Percentiles rank a stretch among this genome's conserved stretches.
These are phyloP conservation scores for Candida silvicultrix DNA, from an alignment of 805 yeast species.

Conservation along the genomic window DNA sequence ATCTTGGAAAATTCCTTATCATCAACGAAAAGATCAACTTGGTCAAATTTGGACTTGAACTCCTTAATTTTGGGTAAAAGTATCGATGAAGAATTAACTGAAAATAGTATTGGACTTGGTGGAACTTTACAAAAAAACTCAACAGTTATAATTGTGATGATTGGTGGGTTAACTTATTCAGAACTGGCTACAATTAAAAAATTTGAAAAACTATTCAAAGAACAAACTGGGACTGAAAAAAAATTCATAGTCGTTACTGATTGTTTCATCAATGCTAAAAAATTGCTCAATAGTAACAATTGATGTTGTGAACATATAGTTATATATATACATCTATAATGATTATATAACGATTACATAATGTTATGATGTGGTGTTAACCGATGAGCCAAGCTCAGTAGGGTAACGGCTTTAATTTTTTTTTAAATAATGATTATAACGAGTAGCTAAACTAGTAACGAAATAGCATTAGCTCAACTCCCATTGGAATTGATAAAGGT, in stretches of 20 bases:
- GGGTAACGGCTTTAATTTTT: neutral
- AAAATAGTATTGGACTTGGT: constrained; percentile 10
- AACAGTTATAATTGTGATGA: constrained; percentile 41
- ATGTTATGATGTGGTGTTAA: too few species aligned
- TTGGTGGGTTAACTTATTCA: constrained; percentile 86
- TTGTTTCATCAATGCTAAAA: constrained; percentile 38
- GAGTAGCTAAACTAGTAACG: too few species aligned
- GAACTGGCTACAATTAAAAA: constrained; percentile 70
- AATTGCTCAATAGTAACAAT: constrained; percentile 22
- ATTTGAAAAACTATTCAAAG: constrained; percentile 40
- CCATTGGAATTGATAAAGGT: too few species aligned
- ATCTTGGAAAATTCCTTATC: constrained; percentile 63
- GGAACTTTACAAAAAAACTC: constrained; percentile 15
- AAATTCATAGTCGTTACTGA: constrained; percentile 42
- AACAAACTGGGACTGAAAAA: constrained; percentile 26
- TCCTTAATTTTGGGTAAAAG: constrained; percentile 28
- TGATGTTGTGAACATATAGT: too few species aligned
- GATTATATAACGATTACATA: too few species aligned
- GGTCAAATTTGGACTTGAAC: constrained; percentile 33
- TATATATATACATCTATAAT: too few species aligned
- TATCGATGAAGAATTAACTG: constrained; percentile 22
- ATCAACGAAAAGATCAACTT: constrained; percentile 22
- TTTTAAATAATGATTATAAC: too few species aligned
- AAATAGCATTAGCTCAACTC: too few species aligned
- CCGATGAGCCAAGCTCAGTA: constrained; percentile 2